Conservation (phyloP, 2,329 filamentous ascomycete species). For the Dactylonectria macrodidyma region DNA sequence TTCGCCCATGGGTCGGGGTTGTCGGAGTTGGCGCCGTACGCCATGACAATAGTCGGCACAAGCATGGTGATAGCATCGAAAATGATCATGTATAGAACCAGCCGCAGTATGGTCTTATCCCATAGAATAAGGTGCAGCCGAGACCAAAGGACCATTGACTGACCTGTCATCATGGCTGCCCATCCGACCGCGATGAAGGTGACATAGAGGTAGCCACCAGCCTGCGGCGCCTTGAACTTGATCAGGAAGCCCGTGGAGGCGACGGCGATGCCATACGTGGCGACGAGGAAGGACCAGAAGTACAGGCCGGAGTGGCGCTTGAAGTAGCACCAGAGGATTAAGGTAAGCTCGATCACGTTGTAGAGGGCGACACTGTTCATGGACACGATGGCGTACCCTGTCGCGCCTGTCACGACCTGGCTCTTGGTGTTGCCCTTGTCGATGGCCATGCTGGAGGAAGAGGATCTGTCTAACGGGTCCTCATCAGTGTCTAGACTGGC, state of each 20-base stretch:
- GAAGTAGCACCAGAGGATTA: constrained; percentile 54
- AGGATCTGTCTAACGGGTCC: too few species aligned
- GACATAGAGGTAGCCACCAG: constrained; percentile 33
- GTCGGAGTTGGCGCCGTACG: constrained; percentile 63
- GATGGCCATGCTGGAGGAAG: too few species aligned
- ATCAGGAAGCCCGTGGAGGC: constrained; percentile 62
- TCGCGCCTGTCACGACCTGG: too few species aligned
- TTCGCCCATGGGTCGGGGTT: constrained; percentile 33
- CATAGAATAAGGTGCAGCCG: constrained; percentile 72
- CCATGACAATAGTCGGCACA: constrained; percentile 67
- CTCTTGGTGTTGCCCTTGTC: too few species aligned
- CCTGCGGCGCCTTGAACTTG: constrained; percentile 48
- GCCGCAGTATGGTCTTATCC: constrained; percentile 62
- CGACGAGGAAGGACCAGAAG: constrained; percentile 55
- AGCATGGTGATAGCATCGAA: constrained; percentile 67
- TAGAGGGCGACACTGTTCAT: constrained; percentile 31
- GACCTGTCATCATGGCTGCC: constrained; percentile 70
- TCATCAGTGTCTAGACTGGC: too few species aligned
- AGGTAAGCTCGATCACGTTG: constrained; percentile 53
- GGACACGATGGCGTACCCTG: too few species aligned
- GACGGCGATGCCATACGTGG: constrained; percentile 51
- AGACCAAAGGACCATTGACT: constrained; percentile 73
- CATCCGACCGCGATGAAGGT: constrained; percentile 46
- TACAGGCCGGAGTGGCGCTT: constrained; percentile 53
- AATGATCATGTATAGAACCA: constrained; percentile 71